A percentile compares a stretch with the other conserved stretches of the same genome.
Evolutionary conservation across 768 basidiomycete species (phyloP).

Genomic region (Omphalotus guepiniiformis): DNA sequence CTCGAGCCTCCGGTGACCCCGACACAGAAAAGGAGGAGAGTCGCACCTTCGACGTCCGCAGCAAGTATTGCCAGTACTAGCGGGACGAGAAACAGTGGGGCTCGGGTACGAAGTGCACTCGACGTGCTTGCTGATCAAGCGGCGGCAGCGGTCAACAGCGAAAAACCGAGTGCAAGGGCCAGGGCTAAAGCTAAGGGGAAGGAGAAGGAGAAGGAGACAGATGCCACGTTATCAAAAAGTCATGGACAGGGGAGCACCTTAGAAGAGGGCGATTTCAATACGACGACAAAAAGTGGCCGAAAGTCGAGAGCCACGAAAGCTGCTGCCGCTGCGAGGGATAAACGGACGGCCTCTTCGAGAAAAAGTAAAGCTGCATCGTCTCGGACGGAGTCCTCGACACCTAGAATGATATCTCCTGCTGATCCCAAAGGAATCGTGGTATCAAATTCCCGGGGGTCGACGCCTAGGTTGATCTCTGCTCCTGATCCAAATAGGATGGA

Average conservation of each 20-base stretch:
- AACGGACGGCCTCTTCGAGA: constrained; percentile 8
- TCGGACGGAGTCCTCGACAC: background rate
- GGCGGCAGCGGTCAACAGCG: constrained; percentile 43
- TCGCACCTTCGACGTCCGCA: constrained; percentile 29
- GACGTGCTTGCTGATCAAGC: constrained; percentile 77
- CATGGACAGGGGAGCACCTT: too few relatives aligned
- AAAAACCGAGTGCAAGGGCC: constrained; percentile 17
- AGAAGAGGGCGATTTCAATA: too few relatives aligned
- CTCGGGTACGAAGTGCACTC: constrained; percentile 49
- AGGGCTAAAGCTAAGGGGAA: constrained; percentile 20
- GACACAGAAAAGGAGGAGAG: constrained; percentile 29
- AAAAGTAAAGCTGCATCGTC: background rate
- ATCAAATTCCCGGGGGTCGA: background rate
- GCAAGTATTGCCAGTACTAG: constrained; percentile 35
- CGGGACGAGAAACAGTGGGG: constrained; percentile 7
- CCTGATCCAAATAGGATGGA: constrained; percentile 13
- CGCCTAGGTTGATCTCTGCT: constrained; percentile 23
- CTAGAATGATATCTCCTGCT: background rate
- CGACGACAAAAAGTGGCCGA: constrained; percentile 11
- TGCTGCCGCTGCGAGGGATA: background rate
- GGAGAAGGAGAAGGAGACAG: constrained; percentile 13
- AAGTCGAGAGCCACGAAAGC: constrained; percentile 9
- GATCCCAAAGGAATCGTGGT: background rate
- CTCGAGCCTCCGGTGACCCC: constrained; percentile 32
- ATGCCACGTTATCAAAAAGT: too few relatives aligned